Conservation (phyloP, 257 asterid genomes). For the Forsythia viridissima region DNA sequence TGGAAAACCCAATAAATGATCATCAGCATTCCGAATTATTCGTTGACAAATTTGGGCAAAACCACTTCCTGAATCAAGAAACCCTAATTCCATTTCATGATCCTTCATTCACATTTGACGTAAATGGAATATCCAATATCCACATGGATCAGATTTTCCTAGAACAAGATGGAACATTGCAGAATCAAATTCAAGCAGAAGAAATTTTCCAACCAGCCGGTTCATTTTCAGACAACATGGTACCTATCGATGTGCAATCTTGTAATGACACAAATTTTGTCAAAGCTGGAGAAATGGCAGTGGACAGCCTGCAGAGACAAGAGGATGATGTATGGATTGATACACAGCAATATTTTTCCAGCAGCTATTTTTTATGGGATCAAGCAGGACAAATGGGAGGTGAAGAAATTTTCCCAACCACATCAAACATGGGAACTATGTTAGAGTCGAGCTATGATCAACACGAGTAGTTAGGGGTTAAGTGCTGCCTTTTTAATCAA, state of each 20-base stretch:
- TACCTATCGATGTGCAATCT: conserved; percentile 43
- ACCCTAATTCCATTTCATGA: conserved; percentile 43
- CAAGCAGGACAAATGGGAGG: conserved; percentile 50
- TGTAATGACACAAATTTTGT: conserved; percentile 22
- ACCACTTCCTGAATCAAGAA: conserved; percentile 45
- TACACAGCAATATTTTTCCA: conserved; percentile 46
- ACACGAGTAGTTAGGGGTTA: too few relatives aligned
- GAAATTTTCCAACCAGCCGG: conserved; percentile 22
- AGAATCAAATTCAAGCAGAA: conserved; percentile 24
- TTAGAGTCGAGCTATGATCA: not conserved
- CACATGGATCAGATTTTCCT: conserved; percentile 41
- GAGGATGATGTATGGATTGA: conserved; percentile 61
- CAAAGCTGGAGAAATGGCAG: conserved; percentile 19
- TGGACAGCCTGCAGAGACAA: conserved; percentile 55
- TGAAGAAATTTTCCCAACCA: conserved; percentile 39
- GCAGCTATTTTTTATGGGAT: conserved; percentile 68
- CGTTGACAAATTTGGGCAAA: conserved; percentile 25
- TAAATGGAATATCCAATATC: conserved; percentile 13
- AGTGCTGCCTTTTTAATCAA: too few relatives aligned
- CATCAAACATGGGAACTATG: conserved; percentile 45
- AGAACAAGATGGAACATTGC: conserved; percentile 48
- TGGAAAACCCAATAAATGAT: not conserved
- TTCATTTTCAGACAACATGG: conserved; percentile 34
- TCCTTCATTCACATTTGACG: conserved; percentile 62
- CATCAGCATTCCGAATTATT: conserved; percentile 36